phyloP scores from a whole-genome alignment of 2,329 filamentous ascomycete species.

The Fusarium redolens region DNA sequence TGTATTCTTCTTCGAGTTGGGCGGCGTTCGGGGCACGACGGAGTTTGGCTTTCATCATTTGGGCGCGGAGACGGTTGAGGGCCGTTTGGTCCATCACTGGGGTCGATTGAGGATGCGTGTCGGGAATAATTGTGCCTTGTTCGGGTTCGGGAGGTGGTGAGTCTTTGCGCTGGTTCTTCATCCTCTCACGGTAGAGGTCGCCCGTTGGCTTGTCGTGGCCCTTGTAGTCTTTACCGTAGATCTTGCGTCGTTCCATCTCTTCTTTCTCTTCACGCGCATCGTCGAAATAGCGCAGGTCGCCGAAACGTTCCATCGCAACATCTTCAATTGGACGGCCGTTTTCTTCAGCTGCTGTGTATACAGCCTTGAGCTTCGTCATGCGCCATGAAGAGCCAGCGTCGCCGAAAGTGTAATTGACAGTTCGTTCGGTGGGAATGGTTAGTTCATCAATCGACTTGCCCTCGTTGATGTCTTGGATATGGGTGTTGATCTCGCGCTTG shows the following conservation, averaged over 20 bases:
- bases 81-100: slow-evolving; percentile 76
- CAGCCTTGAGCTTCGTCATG: slow-evolving; percentile 91
- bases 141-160: slow-evolving; percentile 46
- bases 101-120: slow-evolving; percentile 50
- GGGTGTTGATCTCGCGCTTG: slow-evolving; percentile 80
- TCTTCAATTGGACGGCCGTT: slow-evolving; percentile 80
- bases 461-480: slow-evolving; percentile 69
- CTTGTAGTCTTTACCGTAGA: slow-evolving; percentile 87
- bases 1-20: slow-evolving; percentile 86
- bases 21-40: slow-evolving; percentile 79
- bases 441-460: slow-evolving; percentile 52
- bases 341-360: slow-evolving; percentile 84
- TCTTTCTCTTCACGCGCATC: slow-evolving; percentile 91
- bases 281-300: slow-evolving; percentile 85
- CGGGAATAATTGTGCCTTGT: slow-evolving; percentile 69
- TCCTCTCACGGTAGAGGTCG: slow-evolving; percentile 84
- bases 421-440: slow-evolving; percentile 61
- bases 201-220: slow-evolving; percentile 89
- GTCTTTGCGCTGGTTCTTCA: slow-evolving; percentile 64
- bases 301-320: slow-evolving; percentile 84
- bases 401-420: slow-evolving; percentile 84
- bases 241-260: slow-evolving; percentile 85
- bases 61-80: slow-evolving; percentile 89
- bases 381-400: slow-evolving; percentile 93
- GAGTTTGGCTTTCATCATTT: slow-evolving; percentile 96